These are phyloP conservation scores for Tulasnella sp. DNA, from an alignment of 768 basidiomycete species.

Conservation along the genomic window DNA sequence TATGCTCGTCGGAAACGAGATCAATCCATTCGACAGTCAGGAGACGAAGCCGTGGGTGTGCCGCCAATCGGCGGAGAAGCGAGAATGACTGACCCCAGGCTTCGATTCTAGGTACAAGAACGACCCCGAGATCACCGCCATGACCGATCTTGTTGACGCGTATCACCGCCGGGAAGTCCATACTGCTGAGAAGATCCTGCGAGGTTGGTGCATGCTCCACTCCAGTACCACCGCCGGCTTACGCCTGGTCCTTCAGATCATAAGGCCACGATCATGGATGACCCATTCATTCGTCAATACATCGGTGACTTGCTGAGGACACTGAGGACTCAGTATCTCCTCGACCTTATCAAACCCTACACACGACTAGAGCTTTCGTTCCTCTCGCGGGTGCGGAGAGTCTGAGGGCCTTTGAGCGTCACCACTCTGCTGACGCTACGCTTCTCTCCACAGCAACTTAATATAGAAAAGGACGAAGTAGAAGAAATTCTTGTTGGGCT, in stretches of 20 bases:
- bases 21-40: constrained; percentile 98
- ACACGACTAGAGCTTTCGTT: constrained; percentile 88
- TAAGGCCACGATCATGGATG: constrained; percentile 91
- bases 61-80: neutral
- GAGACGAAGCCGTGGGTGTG: constrained; percentile 91
- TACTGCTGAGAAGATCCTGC: constrained; percentile 90
- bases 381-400: constrained; percentile 68
- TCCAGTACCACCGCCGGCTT: neutral
- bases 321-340: constrained; percentile 90
- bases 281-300: constrained; percentile 87
- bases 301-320: constrained; percentile 94
- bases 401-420: neutral
- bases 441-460: constrained; percentile 66
- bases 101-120: constrained; percentile 68
- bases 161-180: constrained; percentile 96
- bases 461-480: constrained; percentile 84
- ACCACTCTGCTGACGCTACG: neutral
- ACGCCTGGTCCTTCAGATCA: constrained; percentile 52
- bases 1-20: constrained; percentile 96
- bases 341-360: constrained; percentile 97
- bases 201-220: constrained; percentile 43
- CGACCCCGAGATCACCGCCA: constrained; percentile 92
- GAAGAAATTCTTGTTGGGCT: constrained; percentile 89
- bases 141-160: constrained; percentile 95
- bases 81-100: neutral